phyloP scores from a whole-genome alignment of 1,139 yeast species.

The Zygosaccharomyces sapae region DNA sequence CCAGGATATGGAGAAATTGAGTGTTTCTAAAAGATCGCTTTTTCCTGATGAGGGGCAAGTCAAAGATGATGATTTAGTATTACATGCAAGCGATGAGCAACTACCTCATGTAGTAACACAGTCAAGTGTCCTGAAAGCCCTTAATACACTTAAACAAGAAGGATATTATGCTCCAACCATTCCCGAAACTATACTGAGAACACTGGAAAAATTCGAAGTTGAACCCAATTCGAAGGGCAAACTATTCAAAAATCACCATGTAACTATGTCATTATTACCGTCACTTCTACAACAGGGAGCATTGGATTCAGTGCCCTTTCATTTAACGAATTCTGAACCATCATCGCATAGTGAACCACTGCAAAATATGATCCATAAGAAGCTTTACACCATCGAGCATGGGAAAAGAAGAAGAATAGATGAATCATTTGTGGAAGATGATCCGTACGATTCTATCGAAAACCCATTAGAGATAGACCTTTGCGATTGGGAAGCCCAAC shows the following conservation, averaged over 20 bases:
- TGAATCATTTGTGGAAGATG: slow-evolving; percentile 17
- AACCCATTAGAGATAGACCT: slow-evolving; percentile 22
- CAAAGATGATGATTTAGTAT: slow-evolving; percentile 11
- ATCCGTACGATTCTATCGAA: slow-evolving; percentile 19
- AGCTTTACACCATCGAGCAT: slow-evolving; percentile 12
- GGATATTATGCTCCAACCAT: slow-evolving; percentile 21
- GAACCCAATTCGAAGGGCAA: slow-evolving; percentile 21
- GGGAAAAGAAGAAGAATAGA: slow-evolving; percentile 11
- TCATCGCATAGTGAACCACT: slow-evolving; percentile 4
- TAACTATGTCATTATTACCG: slow-evolving; percentile 23
- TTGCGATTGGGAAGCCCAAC: slow-evolving; percentile 22
- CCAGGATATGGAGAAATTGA: slow-evolving; percentile 20
- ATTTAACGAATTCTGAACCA: not conserved
- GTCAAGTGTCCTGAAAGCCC: slow-evolving; percentile 22
- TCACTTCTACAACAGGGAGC: slow-evolving; percentile 16
- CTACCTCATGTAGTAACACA: slow-evolving; percentile 25
- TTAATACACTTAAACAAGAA: slow-evolving; percentile 21
- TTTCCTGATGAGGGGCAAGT: slow-evolving; percentile 2
- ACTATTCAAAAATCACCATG: slow-evolving; percentile 24
- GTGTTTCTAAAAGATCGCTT: slow-evolving; percentile 14
- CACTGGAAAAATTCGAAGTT: slow-evolving; percentile 27
- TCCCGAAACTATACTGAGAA: slow-evolving; percentile 25
- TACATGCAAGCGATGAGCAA: slow-evolving; percentile 4
- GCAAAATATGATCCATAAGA: slow-evolving; percentile 8
- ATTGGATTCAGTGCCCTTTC: not conserved